Conservation (phyloP, 192 early-diverging fungal genomes). For the Rhizoclosmatium globosum region DNA sequence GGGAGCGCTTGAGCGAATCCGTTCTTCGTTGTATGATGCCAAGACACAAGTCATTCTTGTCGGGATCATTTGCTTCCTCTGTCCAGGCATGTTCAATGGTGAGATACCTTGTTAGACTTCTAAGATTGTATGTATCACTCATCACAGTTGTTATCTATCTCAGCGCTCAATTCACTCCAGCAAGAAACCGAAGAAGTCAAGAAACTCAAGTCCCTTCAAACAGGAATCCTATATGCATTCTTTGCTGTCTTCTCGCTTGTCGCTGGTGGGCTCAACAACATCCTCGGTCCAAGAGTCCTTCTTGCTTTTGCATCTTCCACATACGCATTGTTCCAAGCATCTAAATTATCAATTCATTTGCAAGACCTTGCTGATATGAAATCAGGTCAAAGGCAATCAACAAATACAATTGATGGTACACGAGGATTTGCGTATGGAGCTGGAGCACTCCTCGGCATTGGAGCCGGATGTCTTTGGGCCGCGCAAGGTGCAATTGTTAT, state of each 20-base stretch:
- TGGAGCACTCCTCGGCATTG: constrained; percentile 81
- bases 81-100: constrained; percentile 76
- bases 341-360: constrained; percentile 64
- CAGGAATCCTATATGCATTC: constrained; percentile 74
- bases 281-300: constrained; percentile 72
- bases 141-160: no score
- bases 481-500: constrained; percentile 76
- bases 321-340: constrained; percentile 75
- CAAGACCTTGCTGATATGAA: constrained; percentile 33
- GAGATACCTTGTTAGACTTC: no score
- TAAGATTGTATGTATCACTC: no score
- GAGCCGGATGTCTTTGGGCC: constrained; percentile 74
- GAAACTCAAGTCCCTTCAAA: constrained; percentile 10
- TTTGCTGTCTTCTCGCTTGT: constrained; percentile 79
- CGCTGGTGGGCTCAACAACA: constrained; percentile 78
- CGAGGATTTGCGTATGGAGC: constrained; percentile 69
- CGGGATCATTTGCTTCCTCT: constrained; percentile 75
- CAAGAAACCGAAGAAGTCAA: neutral
- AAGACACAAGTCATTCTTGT: constrained; percentile 72
- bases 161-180: constrained; percentile 45
- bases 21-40: constrained; percentile 20
- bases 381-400: neutral
- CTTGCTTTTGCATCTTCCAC: constrained; percentile 70
- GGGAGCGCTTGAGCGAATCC: no score
- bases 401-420: neutral